Evolutionary conservation across 1,284 basidiomycete species (phyloP).

Genomic region (Blastosporella zonata): DNA sequence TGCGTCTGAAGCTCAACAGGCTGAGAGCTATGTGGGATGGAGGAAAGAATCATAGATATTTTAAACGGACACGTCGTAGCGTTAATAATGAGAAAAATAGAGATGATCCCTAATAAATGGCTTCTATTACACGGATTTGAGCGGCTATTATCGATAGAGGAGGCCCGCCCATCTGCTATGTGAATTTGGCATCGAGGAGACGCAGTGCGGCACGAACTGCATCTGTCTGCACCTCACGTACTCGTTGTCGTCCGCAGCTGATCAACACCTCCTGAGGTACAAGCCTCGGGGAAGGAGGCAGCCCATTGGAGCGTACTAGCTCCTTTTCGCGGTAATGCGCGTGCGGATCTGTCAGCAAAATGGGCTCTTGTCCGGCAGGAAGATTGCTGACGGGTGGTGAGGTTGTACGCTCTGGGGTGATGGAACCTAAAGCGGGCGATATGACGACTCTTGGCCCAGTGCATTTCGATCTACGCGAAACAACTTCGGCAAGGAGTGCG

Average conservation of each 20-base stretch:
- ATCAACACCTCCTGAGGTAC: conserved; percentile 59
- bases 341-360: conserved; percentile 52
- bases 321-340: conserved; percentile 49
- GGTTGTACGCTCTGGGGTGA: conserved; percentile 41
- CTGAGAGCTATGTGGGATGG: conserved; percentile 22
- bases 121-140: not conserved
- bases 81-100: not conserved
- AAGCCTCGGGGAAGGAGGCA: conserved; percentile 45
- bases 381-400: conserved; percentile 29
- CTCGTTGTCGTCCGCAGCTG: conserved; percentile 55
- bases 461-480: conserved; percentile 78
- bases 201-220: conserved; percentile 78
- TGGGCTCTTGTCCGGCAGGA: conserved; percentile 27
- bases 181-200: conserved; percentile 72
- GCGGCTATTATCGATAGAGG: conserved; percentile 1
- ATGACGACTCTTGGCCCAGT: conserved; percentile 69
- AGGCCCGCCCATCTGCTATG: conserved; percentile 19
- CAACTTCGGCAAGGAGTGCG: conserved; percentile 81
- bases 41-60: not conserved
- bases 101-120: not conserved
- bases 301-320: conserved; percentile 29
- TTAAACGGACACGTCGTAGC: not conserved
- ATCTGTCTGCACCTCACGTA: conserved; percentile 73
- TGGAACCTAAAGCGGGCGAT: conserved; percentile 52
- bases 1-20: conserved; percentile 29